Evolutionary conservation across 768 basidiomycete genomes (phyloP), one percentile per base, ranked within the genome.

Genomic region (Phaeolepiota aurea): DNA sequence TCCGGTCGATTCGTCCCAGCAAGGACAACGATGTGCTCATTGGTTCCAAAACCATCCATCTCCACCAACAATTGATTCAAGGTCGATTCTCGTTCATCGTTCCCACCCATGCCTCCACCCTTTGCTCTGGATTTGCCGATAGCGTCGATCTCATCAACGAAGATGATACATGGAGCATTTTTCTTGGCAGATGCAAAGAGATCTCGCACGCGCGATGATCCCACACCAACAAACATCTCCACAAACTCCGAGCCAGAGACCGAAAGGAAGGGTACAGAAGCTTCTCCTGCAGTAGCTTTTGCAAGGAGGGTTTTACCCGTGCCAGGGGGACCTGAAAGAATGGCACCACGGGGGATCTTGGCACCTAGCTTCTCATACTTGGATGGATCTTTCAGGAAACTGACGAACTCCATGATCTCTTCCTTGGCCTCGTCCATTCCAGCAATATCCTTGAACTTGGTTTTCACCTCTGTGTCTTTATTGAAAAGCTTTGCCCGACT

Each of bases 341-440:
- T 91, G 22, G 92, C 91, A 40, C 91, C 91, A 28, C 91, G 85
- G 38, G 91, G 91, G 48, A 98, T 98, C 68, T 98, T 98, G 44
- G 96, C 96, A 44, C 96, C 96, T 30, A 99, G 77, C 50, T 82
- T 89, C 65, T 97, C 89, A 66, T 96, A 99, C 59, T 84, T 86
- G 20, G 79, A 66, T 10, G 96, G 96, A 43, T 98, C 87, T 67
- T 97, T 97, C 55, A 99, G 70, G 70, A 99, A 98, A 53, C 96
- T 93, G 58, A 99, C 96, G 51, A 98, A 99, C 59, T 99, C 96
- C 89, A 98, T 94, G 52, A 99, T 94, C 67, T 99, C 96, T 68
- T 93, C 88, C 71, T 99, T 99, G 32, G 93, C 96, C 64, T 99
- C 96, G 64, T 99, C 96, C 94, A 98, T 98, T 25, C 96, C 96